Base-by-base conservation (phyloP, 176 grass and related monocot species). In the Otatea glauca region DNA sequence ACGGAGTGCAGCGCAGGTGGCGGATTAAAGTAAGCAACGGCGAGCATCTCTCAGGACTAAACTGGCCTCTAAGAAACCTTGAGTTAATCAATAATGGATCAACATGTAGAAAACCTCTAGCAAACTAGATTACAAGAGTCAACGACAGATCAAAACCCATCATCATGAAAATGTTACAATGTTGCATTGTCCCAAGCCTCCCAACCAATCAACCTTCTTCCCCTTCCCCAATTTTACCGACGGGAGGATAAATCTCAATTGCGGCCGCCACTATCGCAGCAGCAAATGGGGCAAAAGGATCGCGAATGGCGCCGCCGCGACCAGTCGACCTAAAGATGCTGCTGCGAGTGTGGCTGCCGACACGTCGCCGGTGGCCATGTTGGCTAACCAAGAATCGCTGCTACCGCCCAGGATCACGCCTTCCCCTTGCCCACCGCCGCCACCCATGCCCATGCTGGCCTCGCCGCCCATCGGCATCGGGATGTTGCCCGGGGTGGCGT, bases 381-480 rank as follows among this genome's bases (percentile, higher is more conserved):
- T 88, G 79, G 94, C 94, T 6, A 96, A 69, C 94, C 94, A 96
- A 9, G 91, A 83, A 12, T 91, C 83, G 86, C 84, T 70, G 23
- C 58, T 60, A 16, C 68, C 37, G 54, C 80, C 72, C 5, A 93
- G 85, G 47, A 96, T 60, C 43, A 91, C 91, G 83, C 77, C 89
- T 39, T 91, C 72, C 49, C 49, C 88, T 24, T 83, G 62, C 39
- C 76, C 17, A 58, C 88, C 77, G 24, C 76, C 29, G 49, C 74
- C 68, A 20, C 38, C 75, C 76, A 75, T 69, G 35, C 70, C 49
- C 35, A 73, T 67, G 45, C 73, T 32, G 2, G 41, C 63, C 49
- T 55, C 82, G 17, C 74, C 68, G 25, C 38, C 68, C 76, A 75
- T 62, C 69, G 87, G 76, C 82, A 84, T 81, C 47, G 83, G 83